A percentile compares a stretch with the other conserved stretches of the same genome.
These are phyloP conservation scores for Forsythia suspensa DNA, from an alignment of 257 asterid genomes.

Conservation along the genomic window DNA sequence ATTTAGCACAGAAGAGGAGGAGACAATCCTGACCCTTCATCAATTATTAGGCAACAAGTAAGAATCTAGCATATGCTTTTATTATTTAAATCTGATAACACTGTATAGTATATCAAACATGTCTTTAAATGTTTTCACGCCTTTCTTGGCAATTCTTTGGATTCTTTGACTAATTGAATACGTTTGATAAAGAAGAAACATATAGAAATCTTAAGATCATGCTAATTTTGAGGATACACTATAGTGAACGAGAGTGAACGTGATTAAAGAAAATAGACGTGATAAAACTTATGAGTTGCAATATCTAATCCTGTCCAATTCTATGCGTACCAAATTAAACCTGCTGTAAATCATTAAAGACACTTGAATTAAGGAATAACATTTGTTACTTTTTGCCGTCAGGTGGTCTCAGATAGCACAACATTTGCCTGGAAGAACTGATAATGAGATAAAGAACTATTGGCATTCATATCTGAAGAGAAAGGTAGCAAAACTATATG, in stretches of 20 bases:
- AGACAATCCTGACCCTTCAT: slow-evolving; percentile 61
- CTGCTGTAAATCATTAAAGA: background rate
- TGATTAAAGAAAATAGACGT: too few species aligned
- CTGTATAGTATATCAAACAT: background rate
- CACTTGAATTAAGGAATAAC: background rate
- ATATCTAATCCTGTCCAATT: background rate
- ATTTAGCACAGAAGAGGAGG: slow-evolving; percentile 63
- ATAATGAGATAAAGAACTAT: slow-evolving; percentile 69
- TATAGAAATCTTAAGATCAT: too few species aligned
- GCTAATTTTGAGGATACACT: too few species aligned
- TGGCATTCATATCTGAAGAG: slow-evolving; percentile 84
- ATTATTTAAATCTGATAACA: background rate
- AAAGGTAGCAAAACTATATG: slow-evolving; percentile 31
- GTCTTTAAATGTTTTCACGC: background rate
- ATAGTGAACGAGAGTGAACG: too few species aligned
- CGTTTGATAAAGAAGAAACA: too few species aligned
- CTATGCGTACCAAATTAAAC: background rate
- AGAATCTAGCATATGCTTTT: slow-evolving; percentile 14
- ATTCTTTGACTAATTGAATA: too few species aligned
- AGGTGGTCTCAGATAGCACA: slow-evolving; percentile 86
- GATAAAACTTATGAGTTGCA: too few species aligned
- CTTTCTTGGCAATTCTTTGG: background rate
- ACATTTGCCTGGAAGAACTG: slow-evolving; percentile 75
- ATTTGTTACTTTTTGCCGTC: background rate
- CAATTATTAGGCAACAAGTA: slow-evolving; percentile 84